Percentiles rank a stretch among this genome's conserved stretches.
phyloP scores from a whole-genome alignment of 2,329 filamentous ascomycete species.

The Ophiognomonia clavigignenti-juglandacearum region DNA sequence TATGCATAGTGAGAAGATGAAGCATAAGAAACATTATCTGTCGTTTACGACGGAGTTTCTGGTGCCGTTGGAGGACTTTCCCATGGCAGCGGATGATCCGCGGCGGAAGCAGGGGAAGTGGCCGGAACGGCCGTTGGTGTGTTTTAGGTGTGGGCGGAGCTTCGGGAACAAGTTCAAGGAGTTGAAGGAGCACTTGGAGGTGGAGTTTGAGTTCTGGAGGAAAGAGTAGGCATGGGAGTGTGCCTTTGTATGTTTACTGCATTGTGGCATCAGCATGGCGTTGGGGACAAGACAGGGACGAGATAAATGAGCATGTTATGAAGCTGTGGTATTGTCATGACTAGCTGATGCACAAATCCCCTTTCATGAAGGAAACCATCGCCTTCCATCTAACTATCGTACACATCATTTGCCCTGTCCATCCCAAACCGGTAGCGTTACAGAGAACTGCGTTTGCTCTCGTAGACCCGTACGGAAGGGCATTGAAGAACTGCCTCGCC shows the following conservation, averaged over 20 bases:
- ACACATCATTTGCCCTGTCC: too few relatives aligned
- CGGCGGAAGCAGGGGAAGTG: constrained; percentile 56
- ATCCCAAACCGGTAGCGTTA: too few relatives aligned
- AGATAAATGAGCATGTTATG: too few relatives aligned
- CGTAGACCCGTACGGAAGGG: too few relatives aligned
- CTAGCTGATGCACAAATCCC: too few relatives aligned
- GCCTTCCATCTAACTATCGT: too few relatives aligned
- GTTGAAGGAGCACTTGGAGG: constrained; percentile 66
- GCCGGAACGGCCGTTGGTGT: constrained; percentile 61
- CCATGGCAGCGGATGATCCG: constrained; percentile 61
- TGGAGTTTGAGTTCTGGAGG: constrained; percentile 52
- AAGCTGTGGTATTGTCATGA: too few relatives aligned
- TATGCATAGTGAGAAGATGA: constrained; percentile 66
- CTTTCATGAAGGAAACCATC: too few relatives aligned
- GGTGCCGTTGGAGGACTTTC: constrained; percentile 73
- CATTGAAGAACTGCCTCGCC: too few relatives aligned
- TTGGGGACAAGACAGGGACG: too few relatives aligned
- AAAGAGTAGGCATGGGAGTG: constrained; percentile 25
- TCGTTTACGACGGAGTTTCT: constrained; percentile 87
- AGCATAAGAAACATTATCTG: constrained; percentile 85
- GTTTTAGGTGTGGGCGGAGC: constrained; percentile 76
- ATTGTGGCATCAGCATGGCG: not conserved
- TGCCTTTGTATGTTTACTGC: not conserved
- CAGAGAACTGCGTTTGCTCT: too few relatives aligned
- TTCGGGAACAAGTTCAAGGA: constrained; percentile 71